Percentiles rank a stretch among this genome's conserved stretches.
phyloP scores from a whole-genome alignment of 2,329 filamentous ascomycete genomes.

The Colletotrichum sp. region DNA sequence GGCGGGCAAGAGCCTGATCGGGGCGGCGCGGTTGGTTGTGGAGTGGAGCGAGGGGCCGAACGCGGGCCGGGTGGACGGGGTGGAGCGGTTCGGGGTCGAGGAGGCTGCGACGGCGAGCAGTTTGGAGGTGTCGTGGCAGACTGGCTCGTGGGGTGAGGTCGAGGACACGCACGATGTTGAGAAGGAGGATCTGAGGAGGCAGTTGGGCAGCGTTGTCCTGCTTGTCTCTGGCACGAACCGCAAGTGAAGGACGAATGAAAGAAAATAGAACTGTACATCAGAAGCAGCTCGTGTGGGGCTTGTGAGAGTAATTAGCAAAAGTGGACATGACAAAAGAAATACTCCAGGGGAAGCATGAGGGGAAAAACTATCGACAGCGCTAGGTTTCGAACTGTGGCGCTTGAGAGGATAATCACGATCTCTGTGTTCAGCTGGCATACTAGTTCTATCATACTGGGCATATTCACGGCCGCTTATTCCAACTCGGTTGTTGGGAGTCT shows the following conservation, averaged over 20 bases:
- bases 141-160: constrained; percentile 90
- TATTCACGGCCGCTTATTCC: background rate
- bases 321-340: background rate
- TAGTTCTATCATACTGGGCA: background rate
- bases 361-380: rapidly evolving
- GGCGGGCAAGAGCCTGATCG: constrained; percentile 85
- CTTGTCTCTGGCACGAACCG: constrained; percentile 69
- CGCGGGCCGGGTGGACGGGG: constrained; percentile 36
- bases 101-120: constrained; percentile 80
- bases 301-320: background rate
- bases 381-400: background rate
- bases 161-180: constrained; percentile 98
- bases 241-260: background rate
- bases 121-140: constrained; percentile 91
- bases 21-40: constrained; percentile 76
- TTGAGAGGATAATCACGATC: background rate
- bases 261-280: background rate
- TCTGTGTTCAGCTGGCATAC: background rate
- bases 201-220: constrained; percentile 86
- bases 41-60: constrained; percentile 82
- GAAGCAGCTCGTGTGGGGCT: background rate
- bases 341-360: background rate
- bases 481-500: background rate
- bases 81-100: constrained; percentile 73
- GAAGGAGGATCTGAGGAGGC: constrained; percentile 84